Percentiles rank a stretch among this genome's conserved stretches.
phyloP scores from a whole-genome alignment of 345 rosid genomes.

The Eucalyptus virginea region DNA sequence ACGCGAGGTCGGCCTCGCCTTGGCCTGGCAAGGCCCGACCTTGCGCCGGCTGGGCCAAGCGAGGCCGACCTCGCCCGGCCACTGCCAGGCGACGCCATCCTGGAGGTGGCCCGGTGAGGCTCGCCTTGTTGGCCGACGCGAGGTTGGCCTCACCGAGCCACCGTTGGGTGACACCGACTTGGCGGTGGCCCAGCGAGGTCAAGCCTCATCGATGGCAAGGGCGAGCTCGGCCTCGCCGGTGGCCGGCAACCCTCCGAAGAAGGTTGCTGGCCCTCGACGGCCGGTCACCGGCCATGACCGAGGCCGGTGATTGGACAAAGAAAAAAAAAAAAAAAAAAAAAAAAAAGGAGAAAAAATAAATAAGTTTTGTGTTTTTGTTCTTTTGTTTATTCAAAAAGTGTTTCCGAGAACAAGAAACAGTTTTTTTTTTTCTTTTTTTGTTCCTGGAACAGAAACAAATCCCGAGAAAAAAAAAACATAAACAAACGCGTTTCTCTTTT shows the following conservation, averaged over 20 bases:
- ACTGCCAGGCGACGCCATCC: rapidly evolving
- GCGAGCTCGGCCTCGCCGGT: rapidly evolving
- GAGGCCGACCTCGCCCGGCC: too few relatives aligned
- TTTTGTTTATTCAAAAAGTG: too few relatives aligned
- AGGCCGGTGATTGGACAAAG: too few relatives aligned
- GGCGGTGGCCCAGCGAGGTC: rapidly evolving
- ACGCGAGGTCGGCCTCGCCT: rapidly evolving
- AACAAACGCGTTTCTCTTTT: too few relatives aligned
- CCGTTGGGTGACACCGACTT: too few relatives aligned
- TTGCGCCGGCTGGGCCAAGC: rapidly evolving
- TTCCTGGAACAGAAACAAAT: too few relatives aligned
- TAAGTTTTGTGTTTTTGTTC: too few relatives aligned
- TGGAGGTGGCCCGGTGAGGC: rapidly evolving
- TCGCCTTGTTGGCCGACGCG: rapidly evolving
- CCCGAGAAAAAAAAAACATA: too few relatives aligned
- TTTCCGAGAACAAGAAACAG: rapidly evolving
- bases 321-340: too few relatives aligned
- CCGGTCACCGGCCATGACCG: rapidly evolving
- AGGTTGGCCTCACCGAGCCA: rapidly evolving
- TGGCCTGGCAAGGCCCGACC: too few relatives aligned
- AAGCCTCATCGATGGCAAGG: rapidly evolving
- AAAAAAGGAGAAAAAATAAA: too few relatives aligned
- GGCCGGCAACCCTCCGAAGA: rapidly evolving
- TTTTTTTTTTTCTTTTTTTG: rapidly evolving
- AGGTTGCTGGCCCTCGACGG: rapidly evolving